Evolutionary conservation across 192 early-diverging fungal genomes (phyloP).

Genomic region (Gigaspora rosea): DNA sequence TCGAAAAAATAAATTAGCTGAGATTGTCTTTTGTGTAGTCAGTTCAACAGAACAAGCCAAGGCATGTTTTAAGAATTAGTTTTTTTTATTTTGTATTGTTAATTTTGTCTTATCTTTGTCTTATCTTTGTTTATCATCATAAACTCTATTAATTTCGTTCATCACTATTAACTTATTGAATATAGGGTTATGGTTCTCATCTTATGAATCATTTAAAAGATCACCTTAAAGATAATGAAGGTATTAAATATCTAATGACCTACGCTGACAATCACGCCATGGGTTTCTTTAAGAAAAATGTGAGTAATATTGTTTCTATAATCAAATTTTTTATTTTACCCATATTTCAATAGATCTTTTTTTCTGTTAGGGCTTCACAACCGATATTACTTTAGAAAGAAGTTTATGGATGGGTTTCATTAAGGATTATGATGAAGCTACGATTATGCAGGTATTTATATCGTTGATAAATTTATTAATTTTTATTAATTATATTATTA

Average conservation of each 20-base stretch:
- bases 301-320: not conserved
- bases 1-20: conserved; percentile 86
- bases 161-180: not conserved
- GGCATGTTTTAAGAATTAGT: not conserved
- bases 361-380: conserved; percentile 79
- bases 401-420: conserved; percentile 97
- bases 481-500: not conserved
- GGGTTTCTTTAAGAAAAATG: conserved; percentile 98
- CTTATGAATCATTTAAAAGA: conserved; percentile 98
- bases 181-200: conserved; percentile 86
- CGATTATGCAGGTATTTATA: conserved; percentile 73
- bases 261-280: conserved; percentile 99
- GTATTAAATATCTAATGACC: conserved; percentile 88
- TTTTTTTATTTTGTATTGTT: not conserved
- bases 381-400: conserved; percentile 93
- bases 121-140: not conserved
- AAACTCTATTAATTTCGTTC: not conserved
- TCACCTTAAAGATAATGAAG: conserved; percentile 73
- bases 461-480: conserved; percentile 39
- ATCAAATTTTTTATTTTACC: not conserved
- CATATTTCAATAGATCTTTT: not conserved
- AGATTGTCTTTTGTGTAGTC: conserved; percentile 99
- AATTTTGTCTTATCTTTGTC: not conserved
- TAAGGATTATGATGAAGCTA: conserved; percentile 99
- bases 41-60: conserved; percentile 90